A percentile compares a stretch with the other conserved stretches of the same genome.
These are phyloP conservation scores for Puccinia hordei DNA, from an alignment of 1,284 basidiomycete genomes.

Conservation along the genomic window DNA sequence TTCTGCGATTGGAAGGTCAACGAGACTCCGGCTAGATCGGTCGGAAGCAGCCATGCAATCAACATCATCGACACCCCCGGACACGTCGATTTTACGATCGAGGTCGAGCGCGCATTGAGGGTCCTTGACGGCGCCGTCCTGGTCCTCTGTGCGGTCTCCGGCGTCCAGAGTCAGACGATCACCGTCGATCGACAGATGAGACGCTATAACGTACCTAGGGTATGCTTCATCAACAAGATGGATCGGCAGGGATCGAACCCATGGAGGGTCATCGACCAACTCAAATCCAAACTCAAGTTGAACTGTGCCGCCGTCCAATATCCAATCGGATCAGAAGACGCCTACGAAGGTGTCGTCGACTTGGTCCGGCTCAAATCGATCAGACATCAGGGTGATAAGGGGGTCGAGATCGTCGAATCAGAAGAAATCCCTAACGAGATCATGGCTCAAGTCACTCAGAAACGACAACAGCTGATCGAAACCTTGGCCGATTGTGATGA, in stretches of 20 bases:
- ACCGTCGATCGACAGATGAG: slow-evolving; percentile 99
- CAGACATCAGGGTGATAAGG: slow-evolving; percentile 93
- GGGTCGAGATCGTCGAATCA: slow-evolving; percentile 77
- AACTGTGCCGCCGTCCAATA: slow-evolving; percentile 93
- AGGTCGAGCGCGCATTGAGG: slow-evolving; percentile 93
- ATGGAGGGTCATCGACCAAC: slow-evolving; percentile 89
- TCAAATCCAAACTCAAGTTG: slow-evolving; percentile 86
- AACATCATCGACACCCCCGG: slow-evolving; percentile 99
- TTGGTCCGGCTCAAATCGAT: slow-evolving; percentile 91
- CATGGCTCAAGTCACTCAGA: slow-evolving; percentile 72
- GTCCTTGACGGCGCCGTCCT: slow-evolving; percentile 96
- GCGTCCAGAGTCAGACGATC: slow-evolving; percentile 97
- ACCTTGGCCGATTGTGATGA: slow-evolving; percentile 96
- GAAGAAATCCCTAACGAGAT: slow-evolving; percentile 84
- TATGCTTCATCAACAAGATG: slow-evolving; percentile 99
- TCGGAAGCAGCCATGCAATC: slow-evolving; percentile 61
- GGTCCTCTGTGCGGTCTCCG: slow-evolving; percentile 93
- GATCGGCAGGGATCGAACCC: slow-evolving; percentile 97
- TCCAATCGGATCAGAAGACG: slow-evolving; percentile 88
- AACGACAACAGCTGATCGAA: slow-evolving; percentile 89
- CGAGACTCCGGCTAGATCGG: slow-evolving; percentile 56
- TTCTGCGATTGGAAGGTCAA: slow-evolving; percentile 83
- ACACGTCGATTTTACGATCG: slow-evolving; percentile 99
- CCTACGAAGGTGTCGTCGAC: slow-evolving; percentile 87
- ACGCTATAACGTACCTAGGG: slow-evolving; percentile 88